A percentile compares a stretch with the other conserved stretches of the same genome.
These are phyloP conservation scores for Thamnidium elegans DNA, from an alignment of 192 early-diverging fungal species.

Conservation along the genomic window DNA sequence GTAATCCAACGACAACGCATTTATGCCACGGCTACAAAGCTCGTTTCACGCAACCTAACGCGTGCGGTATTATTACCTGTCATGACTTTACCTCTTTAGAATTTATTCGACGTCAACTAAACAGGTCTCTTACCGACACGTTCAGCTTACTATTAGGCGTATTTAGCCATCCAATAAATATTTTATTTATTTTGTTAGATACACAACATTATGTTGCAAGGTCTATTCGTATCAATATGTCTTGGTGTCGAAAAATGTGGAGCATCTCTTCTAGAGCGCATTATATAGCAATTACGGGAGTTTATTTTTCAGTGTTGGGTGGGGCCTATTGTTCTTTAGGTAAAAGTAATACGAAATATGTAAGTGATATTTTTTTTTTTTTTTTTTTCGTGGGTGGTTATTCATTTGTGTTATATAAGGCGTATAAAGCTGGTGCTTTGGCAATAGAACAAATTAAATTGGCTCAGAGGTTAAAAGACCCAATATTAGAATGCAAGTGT, in stretches of 20 bases:
- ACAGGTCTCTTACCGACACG: too few species aligned
- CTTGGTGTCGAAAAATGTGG: constrained; percentile 11
- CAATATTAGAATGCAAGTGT: constrained; percentile 40
- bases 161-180: too few species aligned
- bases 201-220: too few species aligned
- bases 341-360: constrained; percentile 35
- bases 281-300: constrained; percentile 28
- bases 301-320: constrained; percentile 42
- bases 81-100: too few species aligned
- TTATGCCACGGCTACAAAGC: too few species aligned
- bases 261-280: constrained; percentile 19
- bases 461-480: constrained; percentile 36
- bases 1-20: too few species aligned
- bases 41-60: too few species aligned
- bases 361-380: constrained; percentile 6
- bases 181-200: too few species aligned
- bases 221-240: neutral
- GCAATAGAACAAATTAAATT: constrained; percentile 39
- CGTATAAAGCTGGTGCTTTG: constrained; percentile 32
- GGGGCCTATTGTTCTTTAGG: constrained; percentile 45
- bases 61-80: too few species aligned
- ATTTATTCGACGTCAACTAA: too few species aligned
- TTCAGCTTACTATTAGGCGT: too few species aligned
- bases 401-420: constrained; percentile 23
- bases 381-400: neutral